phyloP scores from a whole-genome alignment of 176 grass and related monocot genomes.

The Raddia distichophylla region DNA sequence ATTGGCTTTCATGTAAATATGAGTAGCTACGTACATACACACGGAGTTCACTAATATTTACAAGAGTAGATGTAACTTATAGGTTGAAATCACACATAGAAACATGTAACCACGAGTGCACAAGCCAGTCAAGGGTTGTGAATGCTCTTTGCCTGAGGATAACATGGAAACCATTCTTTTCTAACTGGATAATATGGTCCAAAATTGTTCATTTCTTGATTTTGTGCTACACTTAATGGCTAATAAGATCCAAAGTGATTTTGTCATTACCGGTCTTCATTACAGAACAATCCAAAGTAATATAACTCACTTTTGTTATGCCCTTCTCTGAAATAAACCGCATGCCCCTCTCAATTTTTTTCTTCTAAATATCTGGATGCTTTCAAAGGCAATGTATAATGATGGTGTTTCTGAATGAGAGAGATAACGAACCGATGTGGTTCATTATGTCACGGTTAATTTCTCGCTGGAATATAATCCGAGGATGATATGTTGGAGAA shows the following conservation, averaged over 20 bases:
- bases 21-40: constrained; percentile 47
- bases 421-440: neutral
- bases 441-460: constrained; percentile 20
- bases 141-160: constrained; percentile 54
- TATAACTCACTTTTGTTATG: neutral
- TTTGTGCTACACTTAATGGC: neutral
- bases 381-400: constrained; percentile 11
- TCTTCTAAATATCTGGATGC: neutral
- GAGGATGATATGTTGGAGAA: constrained; percentile 10
- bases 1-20: constrained; percentile 61
- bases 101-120: constrained; percentile 50
- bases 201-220: neutral
- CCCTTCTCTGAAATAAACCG: neutral
- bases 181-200: neutral
- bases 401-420: constrained; percentile 18
- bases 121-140: constrained; percentile 51
- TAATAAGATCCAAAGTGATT: neutral
- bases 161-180: constrained; percentile 42
- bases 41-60: constrained; percentile 60
- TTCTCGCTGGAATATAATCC: constrained; percentile 26
- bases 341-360: neutral
- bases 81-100: constrained; percentile 63
- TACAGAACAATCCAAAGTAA: too few relatives aligned
- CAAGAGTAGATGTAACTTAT: constrained; percentile 58
- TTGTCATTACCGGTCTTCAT: too few relatives aligned